These are phyloP conservation scores for Aspergillus nidulans DNA, from an alignment of 495 filamentous ascomycete species.

Conservation along the genomic window DNA sequence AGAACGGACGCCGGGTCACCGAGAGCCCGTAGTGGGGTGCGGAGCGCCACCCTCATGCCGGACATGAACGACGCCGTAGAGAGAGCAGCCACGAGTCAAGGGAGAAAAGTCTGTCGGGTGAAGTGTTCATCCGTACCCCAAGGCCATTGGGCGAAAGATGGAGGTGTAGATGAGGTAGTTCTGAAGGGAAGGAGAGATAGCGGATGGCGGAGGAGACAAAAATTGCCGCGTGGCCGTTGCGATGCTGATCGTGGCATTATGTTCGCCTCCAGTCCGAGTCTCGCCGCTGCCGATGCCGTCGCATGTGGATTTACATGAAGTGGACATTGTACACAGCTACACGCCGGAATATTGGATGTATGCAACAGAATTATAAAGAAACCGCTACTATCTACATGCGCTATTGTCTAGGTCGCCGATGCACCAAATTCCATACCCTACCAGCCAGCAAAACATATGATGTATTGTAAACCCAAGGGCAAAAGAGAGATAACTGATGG, in stretches of 20 bases:
- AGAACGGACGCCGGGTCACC: constrained; percentile 30
- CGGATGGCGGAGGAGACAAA: constrained; percentile 6
- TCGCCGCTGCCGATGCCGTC: not conserved
- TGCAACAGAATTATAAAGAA: not conserved
- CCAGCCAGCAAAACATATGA: not conserved
- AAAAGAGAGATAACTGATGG: not conserved
- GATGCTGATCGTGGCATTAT: constrained; percentile 5
- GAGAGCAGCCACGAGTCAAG: constrained; percentile 15
- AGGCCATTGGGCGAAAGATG: constrained; percentile 6
- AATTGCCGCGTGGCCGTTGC: constrained; percentile 11
- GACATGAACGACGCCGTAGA: constrained; percentile 19
- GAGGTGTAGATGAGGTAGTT: not conserved
- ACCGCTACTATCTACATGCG: constrained; percentile 10
- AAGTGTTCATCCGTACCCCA: constrained; percentile 9
- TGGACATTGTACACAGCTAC: too few relatives aligned
- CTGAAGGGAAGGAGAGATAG: not conserved
- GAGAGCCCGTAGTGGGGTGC: constrained; percentile 37
- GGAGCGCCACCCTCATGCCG: constrained; percentile 39
- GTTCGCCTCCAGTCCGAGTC: not conserved
- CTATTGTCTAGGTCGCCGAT: not conserved
- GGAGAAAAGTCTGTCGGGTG: not conserved
- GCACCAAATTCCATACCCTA: not conserved
- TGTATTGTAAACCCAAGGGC: constrained; percentile 2
- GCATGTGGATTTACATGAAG: not conserved
- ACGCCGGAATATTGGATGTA: not conserved